Evolutionary conservation across 225 moss, liverwort and hornwort species (phyloP).

Genomic region (Sphagnum tenellum): DNA sequence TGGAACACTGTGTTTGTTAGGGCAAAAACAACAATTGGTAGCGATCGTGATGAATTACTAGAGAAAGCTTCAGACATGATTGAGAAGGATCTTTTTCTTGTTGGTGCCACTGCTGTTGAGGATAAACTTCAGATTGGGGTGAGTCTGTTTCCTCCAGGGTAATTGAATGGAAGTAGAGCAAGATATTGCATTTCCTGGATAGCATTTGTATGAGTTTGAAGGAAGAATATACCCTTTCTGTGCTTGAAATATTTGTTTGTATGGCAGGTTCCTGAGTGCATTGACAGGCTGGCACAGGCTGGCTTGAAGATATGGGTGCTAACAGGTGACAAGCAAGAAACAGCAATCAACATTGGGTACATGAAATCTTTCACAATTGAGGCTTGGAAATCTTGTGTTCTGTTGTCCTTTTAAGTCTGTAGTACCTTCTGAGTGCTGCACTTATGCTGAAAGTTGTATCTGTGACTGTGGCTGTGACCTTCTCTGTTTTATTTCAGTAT

Average conservation of each 20-base stretch:
- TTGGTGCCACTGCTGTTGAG: conserved; percentile 68
- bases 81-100: conserved; percentile 50
- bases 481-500: conserved; percentile 4
- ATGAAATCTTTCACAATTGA: not conserved
- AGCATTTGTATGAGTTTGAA: too few relatives aligned
- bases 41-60: conserved; percentile 72
- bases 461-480: not conserved
- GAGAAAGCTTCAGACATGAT: conserved; percentile 61
- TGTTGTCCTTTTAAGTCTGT: not conserved
- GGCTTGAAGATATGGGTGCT: conserved; percentile 70
- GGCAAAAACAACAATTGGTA: conserved; percentile 86
- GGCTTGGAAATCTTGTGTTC: too few relatives aligned
- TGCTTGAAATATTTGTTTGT: too few relatives aligned
- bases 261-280: conserved; percentile 55
- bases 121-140: conserved; percentile 64
- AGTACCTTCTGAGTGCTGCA: not conserved
- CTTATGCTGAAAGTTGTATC: not conserved
- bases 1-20: conserved; percentile 69
- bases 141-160: conserved; percentile 6
- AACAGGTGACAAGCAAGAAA: conserved; percentile 63
- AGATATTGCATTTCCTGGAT: too few relatives aligned
- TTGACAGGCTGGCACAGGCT: conserved; percentile 56
- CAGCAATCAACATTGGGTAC: conserved; percentile 76
- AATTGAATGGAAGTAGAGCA: not conserved
- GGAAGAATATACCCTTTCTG: not conserved